phyloP scores from a whole-genome alignment of 139 green algal genomes.

The Coelastrella sp. region DNA sequence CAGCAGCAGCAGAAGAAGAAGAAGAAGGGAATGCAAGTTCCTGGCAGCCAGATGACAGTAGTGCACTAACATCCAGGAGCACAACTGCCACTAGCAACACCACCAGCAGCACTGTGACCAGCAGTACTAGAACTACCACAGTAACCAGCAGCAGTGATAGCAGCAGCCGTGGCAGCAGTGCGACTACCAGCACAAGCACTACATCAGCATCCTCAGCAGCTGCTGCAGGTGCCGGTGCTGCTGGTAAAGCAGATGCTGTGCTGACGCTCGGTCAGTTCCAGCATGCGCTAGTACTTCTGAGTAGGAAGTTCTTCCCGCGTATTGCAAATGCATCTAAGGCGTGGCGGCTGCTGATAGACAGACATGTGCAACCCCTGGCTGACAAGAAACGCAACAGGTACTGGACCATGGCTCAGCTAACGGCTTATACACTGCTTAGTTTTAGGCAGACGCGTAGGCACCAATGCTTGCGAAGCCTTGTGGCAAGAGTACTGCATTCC shows the following conservation, averaged over 20 bases:
- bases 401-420: neutral
- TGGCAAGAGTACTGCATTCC: too few relatives aligned
- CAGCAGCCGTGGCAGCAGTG: neutral
- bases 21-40: neutral
- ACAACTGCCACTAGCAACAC: neutral
- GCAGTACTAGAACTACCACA: too few relatives aligned
- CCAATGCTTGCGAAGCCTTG: too few relatives aligned
- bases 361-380: constrained; percentile 64
- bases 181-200: neutral
- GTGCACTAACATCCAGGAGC: neutral
- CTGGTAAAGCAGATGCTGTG: neutral
- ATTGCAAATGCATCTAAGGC: constrained; percentile 60
- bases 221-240: neutral
- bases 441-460: neutral
- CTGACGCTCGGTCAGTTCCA: constrained; percentile 33
- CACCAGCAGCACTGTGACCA: neutral
- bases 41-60: neutral
- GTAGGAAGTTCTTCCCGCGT: constrained; percentile 60
- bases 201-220: neutral
- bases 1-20: neutral
- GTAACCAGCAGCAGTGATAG: neutral
- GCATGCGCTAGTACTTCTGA: constrained; percentile 39
- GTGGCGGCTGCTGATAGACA: constrained; percentile 69
- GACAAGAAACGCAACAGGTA: constrained; percentile 55
- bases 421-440: neutral